phyloP scores from a whole-genome alignment of 2,329 filamentous ascomycete genomes.

The Alternaria burnsii region DNA sequence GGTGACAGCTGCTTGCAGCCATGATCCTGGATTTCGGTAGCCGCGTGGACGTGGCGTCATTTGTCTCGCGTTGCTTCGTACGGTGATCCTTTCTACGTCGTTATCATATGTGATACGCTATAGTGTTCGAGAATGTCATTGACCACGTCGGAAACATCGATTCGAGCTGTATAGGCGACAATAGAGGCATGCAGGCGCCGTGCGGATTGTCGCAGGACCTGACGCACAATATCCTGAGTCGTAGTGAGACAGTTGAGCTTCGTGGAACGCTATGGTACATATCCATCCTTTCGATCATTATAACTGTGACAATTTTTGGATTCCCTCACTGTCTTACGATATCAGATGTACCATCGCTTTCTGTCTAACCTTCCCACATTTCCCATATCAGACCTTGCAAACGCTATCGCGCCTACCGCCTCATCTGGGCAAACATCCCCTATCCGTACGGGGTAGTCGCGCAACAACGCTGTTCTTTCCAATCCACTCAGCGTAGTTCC shows the following conservation, averaged over 20 bases:
- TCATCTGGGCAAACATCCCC: slow-evolving; percentile 41
- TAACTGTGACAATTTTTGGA: not conserved
- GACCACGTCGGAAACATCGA: not conserved
- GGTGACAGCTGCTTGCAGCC: slow-evolving; percentile 10
- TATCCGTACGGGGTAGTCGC: slow-evolving; percentile 35
- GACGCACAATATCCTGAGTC: not conserved
- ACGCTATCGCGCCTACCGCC: slow-evolving; percentile 38
- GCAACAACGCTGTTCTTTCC: slow-evolving; percentile 33
- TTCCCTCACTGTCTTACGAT: too few species aligned
- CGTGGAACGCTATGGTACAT: not conserved
- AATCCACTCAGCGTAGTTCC: slow-evolving; percentile 17
- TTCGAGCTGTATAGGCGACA: not conserved
- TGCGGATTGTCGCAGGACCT: not conserved
- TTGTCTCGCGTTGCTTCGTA: not conserved
- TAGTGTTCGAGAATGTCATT: not conserved
- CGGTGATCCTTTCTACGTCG: not conserved
- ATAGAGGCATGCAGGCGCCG: not conserved
- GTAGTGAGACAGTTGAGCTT: not conserved
- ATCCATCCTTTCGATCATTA: not conserved
- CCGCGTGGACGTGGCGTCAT: not conserved
- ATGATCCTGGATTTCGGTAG: slow-evolving; percentile 14
- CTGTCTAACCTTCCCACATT: slow-evolving; percentile 28
- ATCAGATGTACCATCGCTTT: slow-evolving; percentile 35
- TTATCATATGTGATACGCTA: slow-evolving; percentile 2
- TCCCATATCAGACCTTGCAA: slow-evolving; percentile 32